Evolutionary conservation across 306 rosid genomes (phyloP).

Genomic region (Prunus davidiana): DNA sequence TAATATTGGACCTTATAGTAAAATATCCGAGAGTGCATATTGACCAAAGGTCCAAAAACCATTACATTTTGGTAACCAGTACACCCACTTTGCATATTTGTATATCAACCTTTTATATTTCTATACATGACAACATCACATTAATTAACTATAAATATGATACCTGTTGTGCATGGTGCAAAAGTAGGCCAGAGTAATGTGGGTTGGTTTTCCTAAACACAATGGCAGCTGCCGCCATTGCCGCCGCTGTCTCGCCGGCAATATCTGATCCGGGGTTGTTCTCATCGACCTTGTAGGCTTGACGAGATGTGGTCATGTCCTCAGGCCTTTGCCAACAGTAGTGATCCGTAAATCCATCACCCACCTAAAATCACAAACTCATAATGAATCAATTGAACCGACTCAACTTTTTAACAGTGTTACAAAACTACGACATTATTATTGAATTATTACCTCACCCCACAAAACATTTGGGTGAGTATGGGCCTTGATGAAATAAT

Average conservation of each 20-base stretch:
- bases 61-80: constrained; percentile 11
- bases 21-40: background rate
- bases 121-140: background rate
- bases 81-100: constrained; percentile 4
- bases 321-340: constrained; percentile 95
- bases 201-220: constrained; percentile 69
- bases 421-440: background rate
- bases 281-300: constrained; percentile 57
- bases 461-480: constrained; percentile 68
- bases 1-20: background rate
- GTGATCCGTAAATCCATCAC: constrained; percentile 81
- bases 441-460: constrained; percentile 46
- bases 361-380: constrained; percentile 47
- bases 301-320: constrained; percentile 82
- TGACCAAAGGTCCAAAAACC: background rate
- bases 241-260: constrained; percentile 72
- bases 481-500: constrained; percentile 84
- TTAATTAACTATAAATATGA: constrained; percentile 7
- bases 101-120: background rate
- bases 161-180: constrained; percentile 82
- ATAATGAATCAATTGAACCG: background rate
- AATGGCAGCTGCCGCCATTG: constrained; percentile 73
- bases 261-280: constrained; percentile 71
- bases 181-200: constrained; percentile 66
- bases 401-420: background rate